A percentile compares a stretch with the other conserved stretches of the same genome.
Conservation (phyloP, 768 basidiomycete genomes). For the Termitomyces bulborhizus region DNA sequence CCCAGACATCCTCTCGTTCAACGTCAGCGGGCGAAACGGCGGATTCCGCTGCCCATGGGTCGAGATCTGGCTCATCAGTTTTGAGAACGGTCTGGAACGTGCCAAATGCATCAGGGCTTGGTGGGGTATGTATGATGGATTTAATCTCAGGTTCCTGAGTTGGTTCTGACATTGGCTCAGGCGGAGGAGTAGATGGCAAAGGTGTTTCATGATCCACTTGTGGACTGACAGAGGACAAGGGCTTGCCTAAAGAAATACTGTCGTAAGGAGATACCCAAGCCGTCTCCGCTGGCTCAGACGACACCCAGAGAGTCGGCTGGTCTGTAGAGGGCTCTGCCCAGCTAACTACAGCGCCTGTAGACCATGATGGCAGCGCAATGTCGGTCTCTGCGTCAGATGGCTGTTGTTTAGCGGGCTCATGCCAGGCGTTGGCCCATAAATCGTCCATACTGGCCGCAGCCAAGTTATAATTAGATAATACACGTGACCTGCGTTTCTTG, state of each 20-base stretch:
- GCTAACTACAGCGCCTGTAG: slow-evolving; percentile 31
- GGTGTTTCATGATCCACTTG: slow-evolving; percentile 6
- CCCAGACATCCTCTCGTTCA: slow-evolving; percentile 31
- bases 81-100: slow-evolving; percentile 48
- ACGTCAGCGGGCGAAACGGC: slow-evolving; percentile 8
- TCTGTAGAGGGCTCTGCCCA: slow-evolving; percentile 45
- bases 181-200: not conserved
- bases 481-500: slow-evolving; percentile 8
- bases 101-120: slow-evolving; percentile 52
- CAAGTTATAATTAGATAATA: not conserved
- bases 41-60: slow-evolving; percentile 32
- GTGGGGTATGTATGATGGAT: slow-evolving; percentile 15
- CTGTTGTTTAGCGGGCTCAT: slow-evolving; percentile 34
- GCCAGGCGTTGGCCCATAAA: slow-evolving; percentile 72
- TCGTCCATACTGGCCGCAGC: slow-evolving; percentile 49
- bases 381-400: slow-evolving; percentile 41
- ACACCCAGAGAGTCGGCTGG: slow-evolving; percentile 36
- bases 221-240: slow-evolving; percentile 8
- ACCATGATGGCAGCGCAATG: slow-evolving; percentile 54
- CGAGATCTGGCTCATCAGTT: slow-evolving; percentile 20
- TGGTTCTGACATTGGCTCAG: not conserved
- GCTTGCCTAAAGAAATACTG: slow-evolving; percentile 28
- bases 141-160: not conserved
- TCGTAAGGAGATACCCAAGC: slow-evolving; percentile 38
- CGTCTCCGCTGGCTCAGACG: slow-evolving; percentile 12